Evolutionary conservation across 1,284 basidiomycete genomes (phyloP), one percentile per base, ranked within the genome.

Genomic region (Pulveroboletus sp.): DNA sequence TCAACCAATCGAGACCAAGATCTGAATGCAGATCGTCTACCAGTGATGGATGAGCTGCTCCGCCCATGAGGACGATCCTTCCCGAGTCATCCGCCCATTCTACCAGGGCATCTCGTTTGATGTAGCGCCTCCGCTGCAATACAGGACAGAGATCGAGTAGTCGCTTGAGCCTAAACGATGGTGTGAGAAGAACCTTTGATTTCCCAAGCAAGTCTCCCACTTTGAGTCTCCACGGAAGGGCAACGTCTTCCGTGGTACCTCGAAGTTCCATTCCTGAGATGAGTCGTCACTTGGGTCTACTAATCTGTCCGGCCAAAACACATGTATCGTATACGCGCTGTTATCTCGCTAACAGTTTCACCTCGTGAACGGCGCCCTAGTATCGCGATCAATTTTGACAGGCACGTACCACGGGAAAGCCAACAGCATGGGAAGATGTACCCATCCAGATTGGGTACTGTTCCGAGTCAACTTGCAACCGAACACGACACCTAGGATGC

Each of bases 41-140:
- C 37, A 67, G 64, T 49, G 75, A 73, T 3, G 76, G 73, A 60
- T 77, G 77, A 4, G 75, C 75, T 11, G 78, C 73, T 52, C 75
- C 76, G 46, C 78, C 78, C 39, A 79, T 61, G 32, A 79, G 65
- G 21, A 77, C 61, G 17, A 79, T 66, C 26, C 73, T 69, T 16
- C 62, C 60, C 37, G 69, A 61, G 12, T 63, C 57, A 46, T 75
- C 74, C 36, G 60, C 61, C 74, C 66, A 71, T n/a, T 68, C 63
- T 45, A 61, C 61, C 29, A 63, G 53, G 12, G 50, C 36, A 21
- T 53, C 54, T 52, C 39, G 48, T 35, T 53, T 48, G 21, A 54
- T 24, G 21, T 61, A 56, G n/a, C 50, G 48, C 16, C 40, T 54
- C 3, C 56, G 54, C 19, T 60, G 62, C 32, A 64, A 26, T 43